phyloP scores from a whole-genome alignment of 1,284 basidiomycete species.

The Apiotrichum mycotoxinovorans region DNA sequence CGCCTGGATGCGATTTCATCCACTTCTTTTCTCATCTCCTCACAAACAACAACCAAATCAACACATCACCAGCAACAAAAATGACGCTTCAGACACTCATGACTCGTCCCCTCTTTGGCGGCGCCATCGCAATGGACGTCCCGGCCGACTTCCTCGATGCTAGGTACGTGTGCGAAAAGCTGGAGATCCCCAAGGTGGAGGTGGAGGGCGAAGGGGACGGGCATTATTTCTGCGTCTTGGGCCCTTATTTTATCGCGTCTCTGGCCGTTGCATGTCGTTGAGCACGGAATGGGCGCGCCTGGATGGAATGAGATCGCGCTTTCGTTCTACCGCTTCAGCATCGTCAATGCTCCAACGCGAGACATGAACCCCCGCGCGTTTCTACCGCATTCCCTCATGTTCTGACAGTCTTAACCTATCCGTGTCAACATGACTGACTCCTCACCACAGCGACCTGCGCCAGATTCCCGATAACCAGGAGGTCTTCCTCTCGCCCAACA shows the following conservation, averaged over 20 bases:
- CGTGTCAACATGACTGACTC: neutral
- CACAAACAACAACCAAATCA: neutral
- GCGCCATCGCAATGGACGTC: conserved; percentile 69
- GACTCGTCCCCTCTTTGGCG: conserved; percentile 54
- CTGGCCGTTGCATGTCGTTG: too few species aligned
- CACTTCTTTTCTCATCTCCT: neutral
- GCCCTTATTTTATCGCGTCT: too few species aligned
- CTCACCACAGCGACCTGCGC: conserved; percentile 66
- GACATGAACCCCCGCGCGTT: too few species aligned
- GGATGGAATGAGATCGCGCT: too few species aligned
- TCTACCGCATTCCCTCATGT: neutral
- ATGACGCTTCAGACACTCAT: conserved; percentile 15
- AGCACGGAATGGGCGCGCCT: too few species aligned
- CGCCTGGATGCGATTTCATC: neutral
- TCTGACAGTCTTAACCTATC: too few species aligned
- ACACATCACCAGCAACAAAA: neutral
- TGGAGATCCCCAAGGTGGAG: neutral
- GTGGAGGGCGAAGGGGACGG: too few species aligned
- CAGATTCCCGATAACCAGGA: conserved; percentile 98
- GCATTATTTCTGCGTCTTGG: too few species aligned
- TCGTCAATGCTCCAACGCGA: too few species aligned
- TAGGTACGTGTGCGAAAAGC: conserved; percentile 62
- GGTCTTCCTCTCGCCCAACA: conserved; percentile 73
- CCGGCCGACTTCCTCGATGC: conserved; percentile 70
- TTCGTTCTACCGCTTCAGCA: too few species aligned